Evolutionary conservation across 2,329 filamentous ascomycete species (phyloP).

Genomic region (Mollisia scopiformis): DNA sequence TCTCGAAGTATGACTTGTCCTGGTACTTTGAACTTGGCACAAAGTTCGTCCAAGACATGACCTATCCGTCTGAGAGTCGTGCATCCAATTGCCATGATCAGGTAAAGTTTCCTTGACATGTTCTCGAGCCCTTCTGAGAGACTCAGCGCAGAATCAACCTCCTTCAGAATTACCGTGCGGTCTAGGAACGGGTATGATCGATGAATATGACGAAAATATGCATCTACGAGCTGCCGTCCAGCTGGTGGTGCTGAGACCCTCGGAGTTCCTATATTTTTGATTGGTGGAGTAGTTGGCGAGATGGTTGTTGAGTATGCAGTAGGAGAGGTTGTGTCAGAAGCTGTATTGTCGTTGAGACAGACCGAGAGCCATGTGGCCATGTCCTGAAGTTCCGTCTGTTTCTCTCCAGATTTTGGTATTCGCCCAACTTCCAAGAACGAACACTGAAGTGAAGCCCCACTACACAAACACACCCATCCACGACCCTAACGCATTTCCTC

Average conservation of each 20-base stretch:
- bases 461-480: not conserved
- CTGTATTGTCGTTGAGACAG: not conserved
- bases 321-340: not conserved
- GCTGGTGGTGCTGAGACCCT: not conserved
- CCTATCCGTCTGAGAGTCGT: not conserved
- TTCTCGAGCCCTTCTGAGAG: not conserved
- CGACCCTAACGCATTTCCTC: not conserved
- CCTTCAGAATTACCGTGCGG: not conserved
- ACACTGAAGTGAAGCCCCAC: not conserved
- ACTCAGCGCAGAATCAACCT: not conserved
- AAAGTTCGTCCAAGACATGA: not conserved
- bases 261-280: not conserved
- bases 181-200: not conserved
- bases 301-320: not conserved
- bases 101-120: not conserved
- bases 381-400: not conserved
- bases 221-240: not conserved
- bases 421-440: not conserved
- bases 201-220: not conserved
- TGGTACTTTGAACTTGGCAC: not conserved
- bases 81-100: conserved; percentile 1
- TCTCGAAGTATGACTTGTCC: not conserved
- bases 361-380: not conserved
- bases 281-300: not conserved
- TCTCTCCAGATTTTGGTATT: not conserved